phyloP scores from a whole-genome alignment of 2,329 filamentous ascomycete species.

The Ophiostoma tasmaniense region DNA sequence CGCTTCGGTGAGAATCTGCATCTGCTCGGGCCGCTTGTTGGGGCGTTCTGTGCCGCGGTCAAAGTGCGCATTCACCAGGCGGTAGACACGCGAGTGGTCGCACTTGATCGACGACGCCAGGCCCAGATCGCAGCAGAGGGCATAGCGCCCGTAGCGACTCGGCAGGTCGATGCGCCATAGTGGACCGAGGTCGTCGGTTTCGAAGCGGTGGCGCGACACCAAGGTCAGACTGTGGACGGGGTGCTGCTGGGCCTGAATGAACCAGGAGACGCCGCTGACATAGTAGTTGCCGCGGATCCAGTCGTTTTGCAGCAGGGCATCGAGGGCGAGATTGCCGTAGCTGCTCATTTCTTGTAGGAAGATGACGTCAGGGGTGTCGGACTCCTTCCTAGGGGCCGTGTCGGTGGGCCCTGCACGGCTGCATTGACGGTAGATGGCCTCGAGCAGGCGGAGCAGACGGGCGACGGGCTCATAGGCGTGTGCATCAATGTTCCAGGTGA shows the following conservation, averaged over 20 bases:
- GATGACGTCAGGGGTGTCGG: constrained; percentile 25
- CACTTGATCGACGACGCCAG: background rate
- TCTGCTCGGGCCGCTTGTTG: constrained; percentile 27
- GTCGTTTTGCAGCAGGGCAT: constrained; percentile 22
- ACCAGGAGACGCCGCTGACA: constrained; percentile 26
- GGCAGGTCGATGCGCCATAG: constrained; percentile 28
- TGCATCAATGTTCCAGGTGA: constrained; percentile 30
- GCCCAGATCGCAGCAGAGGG: constrained; percentile 30
- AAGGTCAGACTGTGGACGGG: constrained; percentile 26
- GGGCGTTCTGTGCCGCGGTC: constrained; percentile 28
- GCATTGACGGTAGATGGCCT: constrained; percentile 17
- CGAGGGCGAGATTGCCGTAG: constrained; percentile 16
- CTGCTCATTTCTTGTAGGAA: constrained; percentile 30
- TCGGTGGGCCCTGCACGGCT: constrained; percentile 2
- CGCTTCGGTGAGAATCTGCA: constrained; percentile 24
- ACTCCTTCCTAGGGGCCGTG: background rate
- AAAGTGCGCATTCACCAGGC: constrained; percentile 34
- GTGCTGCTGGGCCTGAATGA: background rate
- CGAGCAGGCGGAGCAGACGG: constrained; percentile 26
- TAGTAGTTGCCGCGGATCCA: constrained; percentile 27
- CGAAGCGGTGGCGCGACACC: constrained; percentile 26
- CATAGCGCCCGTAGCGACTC: constrained; percentile 28
- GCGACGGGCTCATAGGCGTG: constrained; percentile 14
- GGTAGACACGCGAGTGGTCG: constrained; percentile 19
- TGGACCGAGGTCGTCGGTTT: constrained; percentile 22